Evolutionary conservation across 2,329 filamentous ascomycete genomes (phyloP), one percentile per base, ranked within the genome.

Genomic region (Hymenoscyphus linearis): DNA sequence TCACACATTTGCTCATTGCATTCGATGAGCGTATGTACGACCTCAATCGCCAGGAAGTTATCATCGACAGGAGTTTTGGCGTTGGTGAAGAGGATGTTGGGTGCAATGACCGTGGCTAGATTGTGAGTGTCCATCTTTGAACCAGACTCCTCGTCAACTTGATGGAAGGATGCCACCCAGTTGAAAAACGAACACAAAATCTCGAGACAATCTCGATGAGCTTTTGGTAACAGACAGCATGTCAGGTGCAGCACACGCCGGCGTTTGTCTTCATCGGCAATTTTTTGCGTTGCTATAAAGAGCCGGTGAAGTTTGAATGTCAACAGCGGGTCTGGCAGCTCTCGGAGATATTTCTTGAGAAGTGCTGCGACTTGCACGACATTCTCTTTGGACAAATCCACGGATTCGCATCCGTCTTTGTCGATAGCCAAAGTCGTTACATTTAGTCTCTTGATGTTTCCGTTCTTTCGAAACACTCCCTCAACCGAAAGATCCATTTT

Each of bases 111-210:
- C 2, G 96, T 98, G 3, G 95, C 91, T 65, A 99, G 83, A 72
- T 99, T 99, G 78, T 96, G 92, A 58, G 96, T 90, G 74, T 99
- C 95, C 95, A 99, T 99, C 81, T 98, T 97, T 69, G 93, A 97
- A 27, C 95, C 95, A 25, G 89, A 90, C 73, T 99, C 95, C 71
- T 99, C 95, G 69, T 99, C 95, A 14, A 99, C 87, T 72, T 97
- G 93, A 65, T 96, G 93, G 79, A 99, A 99, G 1, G 93, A 96
- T 4, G 93, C 92, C 4, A 93, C 91, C 93, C 95, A 99, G 71
- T 96, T 96, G 54, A 99, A 82, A 81, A 99, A 99, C 57, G 87
- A 90, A 77, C 97, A 98, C 1, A 99, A 77, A 50, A 99, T 92
- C 76, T 99, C 95, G 75, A 99, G 86, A 18, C 90, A 93, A 75